A percentile compares a stretch with the other conserved stretches of the same genome.
These are phyloP conservation scores for Phaeosphaeria sp. DNA, from an alignment of 2,329 filamentous ascomycete species.

Conservation along the genomic window DNA sequence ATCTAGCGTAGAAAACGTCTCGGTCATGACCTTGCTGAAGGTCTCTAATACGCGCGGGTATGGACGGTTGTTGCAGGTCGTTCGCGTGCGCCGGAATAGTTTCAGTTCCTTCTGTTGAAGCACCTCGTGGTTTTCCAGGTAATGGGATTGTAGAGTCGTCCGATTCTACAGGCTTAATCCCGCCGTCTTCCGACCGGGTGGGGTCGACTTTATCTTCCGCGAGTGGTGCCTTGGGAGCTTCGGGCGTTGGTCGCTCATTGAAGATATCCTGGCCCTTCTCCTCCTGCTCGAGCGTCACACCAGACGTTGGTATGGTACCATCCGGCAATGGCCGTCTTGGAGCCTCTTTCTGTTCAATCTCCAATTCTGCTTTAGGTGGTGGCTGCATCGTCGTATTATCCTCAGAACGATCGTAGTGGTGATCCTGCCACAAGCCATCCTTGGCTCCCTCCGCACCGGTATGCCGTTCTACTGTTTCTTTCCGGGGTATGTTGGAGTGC, in stretches of 20 bases:
- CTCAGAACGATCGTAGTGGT: conserved; percentile 56
- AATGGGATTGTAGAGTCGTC: conserved; percentile 51
- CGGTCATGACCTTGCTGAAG: conserved; percentile 53
- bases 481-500: conserved; percentile 36
- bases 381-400: conserved; percentile 50
- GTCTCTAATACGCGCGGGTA: conserved; percentile 28
- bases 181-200: conserved; percentile 24
- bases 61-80: conserved; percentile 48
- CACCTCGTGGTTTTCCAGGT: conserved; percentile 35
- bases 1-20: conserved; percentile 64
- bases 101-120: conserved; percentile 56
- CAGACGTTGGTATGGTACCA: conserved; percentile 56
- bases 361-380: conserved; percentile 48
- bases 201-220: conserved; percentile 30
- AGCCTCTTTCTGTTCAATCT: conserved; percentile 56
- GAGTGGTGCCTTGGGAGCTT: conserved; percentile 47
- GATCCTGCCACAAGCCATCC: conserved; percentile 58
- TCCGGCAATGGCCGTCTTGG: conserved; percentile 55
- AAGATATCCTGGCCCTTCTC: conserved; percentile 45
- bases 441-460: conserved; percentile 23
- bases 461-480: conserved; percentile 36
- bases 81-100: conserved; percentile 61
- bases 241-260: conserved; percentile 37
- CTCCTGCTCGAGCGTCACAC: conserved; percentile 37
- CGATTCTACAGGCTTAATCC: conserved; percentile 48